phyloP scores from a whole-genome alignment of 2,329 filamentous ascomycete genomes.

The Mycocentrospora acerina region DNA sequence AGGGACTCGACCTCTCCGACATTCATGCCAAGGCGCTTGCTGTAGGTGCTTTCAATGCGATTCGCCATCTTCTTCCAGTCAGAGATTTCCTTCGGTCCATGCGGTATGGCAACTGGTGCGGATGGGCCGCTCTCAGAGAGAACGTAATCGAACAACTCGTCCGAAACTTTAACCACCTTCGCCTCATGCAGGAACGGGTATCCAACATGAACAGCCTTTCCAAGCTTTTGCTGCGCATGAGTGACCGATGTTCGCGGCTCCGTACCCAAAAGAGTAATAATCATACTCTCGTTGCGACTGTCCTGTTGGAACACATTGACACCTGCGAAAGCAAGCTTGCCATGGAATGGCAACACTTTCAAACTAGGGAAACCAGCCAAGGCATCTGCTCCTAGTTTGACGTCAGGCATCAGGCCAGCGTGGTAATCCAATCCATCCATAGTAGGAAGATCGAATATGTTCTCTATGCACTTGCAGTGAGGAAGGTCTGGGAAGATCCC shows the following conservation, averaged over 20 bases:
- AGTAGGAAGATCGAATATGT: conserved; percentile 91
- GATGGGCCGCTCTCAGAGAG: conserved; percentile 63
- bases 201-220: conserved; percentile 83
- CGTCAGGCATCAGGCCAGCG: conserved; percentile 80
- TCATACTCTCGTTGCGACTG: conserved; percentile 94
- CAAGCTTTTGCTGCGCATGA: conserved; percentile 75
- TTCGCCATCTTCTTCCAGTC: conserved; percentile 83
- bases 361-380: conserved; percentile 91
- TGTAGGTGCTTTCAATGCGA: conserved; percentile 83
- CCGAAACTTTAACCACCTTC: conserved; percentile 83
- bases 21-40: conserved; percentile 84
- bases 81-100: conserved; percentile 73
- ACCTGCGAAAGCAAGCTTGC: conserved; percentile 79
- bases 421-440: conserved; percentile 87
- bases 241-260: conserved; percentile 70
- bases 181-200: conserved; percentile 96
- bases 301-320: conserved; percentile 95
- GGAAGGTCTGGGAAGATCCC: conserved; percentile 88
- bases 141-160: conserved; percentile 89
- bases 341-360: conserved; percentile 81
- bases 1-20: conserved; percentile 86
- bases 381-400: conserved; percentile 78
- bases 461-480: conserved; percentile 88
- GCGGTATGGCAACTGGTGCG: conserved; percentile 68
- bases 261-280: conserved; percentile 78